Evolutionary conservation across 176 grass and related monocot species (phyloP).

Genomic region (Phragmites australis): DNA sequence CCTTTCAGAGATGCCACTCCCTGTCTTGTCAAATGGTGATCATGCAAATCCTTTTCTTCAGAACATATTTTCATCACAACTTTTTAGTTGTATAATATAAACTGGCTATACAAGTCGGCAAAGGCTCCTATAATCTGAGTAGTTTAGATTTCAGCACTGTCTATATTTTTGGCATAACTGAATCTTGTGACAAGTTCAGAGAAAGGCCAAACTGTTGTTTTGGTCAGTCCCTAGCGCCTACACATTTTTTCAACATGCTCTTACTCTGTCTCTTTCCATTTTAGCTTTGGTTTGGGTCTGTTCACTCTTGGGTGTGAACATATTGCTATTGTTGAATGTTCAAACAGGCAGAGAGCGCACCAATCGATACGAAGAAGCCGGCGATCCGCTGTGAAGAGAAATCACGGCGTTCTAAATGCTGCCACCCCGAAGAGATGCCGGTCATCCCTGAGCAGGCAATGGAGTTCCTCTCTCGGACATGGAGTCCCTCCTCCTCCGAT

Average conservation of each 20-base stretch:
- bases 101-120: background rate
- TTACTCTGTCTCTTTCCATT: background rate
- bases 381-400: slow-evolving; percentile 46
- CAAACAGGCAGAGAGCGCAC: slow-evolving; percentile 59
- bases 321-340: slow-evolving; percentile 18
- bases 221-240: background rate
- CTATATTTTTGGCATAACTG: slow-evolving; percentile 2
- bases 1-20: slow-evolving; percentile 61
- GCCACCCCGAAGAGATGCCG: slow-evolving; percentile 48
- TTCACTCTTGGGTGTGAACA: background rate
- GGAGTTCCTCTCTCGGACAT: slow-evolving; percentile 90
- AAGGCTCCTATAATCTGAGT: background rate
- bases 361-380: slow-evolving; percentile 33
- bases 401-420: slow-evolving; percentile 41
- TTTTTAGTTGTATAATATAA: background rate
- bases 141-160: background rate
- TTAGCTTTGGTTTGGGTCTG: background rate
- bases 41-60: background rate
- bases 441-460: slow-evolving; percentile 65
- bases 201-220: background rate
- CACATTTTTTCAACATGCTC: background rate
- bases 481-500: slow-evolving; percentile 88
- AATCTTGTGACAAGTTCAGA: slow-evolving; percentile 2
- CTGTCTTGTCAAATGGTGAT: slow-evolving; percentile 58
- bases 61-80: background rate